phyloP scores from a whole-genome alignment of 2,329 filamentous ascomycete species.

The Penicillium hesseltinei region DNA sequence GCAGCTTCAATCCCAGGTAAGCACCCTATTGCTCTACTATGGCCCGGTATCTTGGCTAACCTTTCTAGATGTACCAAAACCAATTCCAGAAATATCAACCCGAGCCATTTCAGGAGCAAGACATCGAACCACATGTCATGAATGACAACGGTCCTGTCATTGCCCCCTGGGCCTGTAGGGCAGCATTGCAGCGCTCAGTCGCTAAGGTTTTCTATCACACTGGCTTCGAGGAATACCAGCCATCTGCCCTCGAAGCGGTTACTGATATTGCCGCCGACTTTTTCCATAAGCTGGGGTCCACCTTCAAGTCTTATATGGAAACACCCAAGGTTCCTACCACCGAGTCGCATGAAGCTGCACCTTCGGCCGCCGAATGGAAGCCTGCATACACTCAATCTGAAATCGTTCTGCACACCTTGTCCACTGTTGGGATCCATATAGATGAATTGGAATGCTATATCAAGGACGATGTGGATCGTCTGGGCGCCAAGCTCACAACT shows the following conservation, averaged over 20 bases:
- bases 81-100: constrained; percentile 97
- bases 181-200: constrained; percentile 83
- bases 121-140: constrained; percentile 84
- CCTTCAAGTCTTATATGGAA: constrained; percentile 79
- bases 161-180: constrained; percentile 75
- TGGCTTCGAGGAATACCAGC: constrained; percentile 95
- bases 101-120: constrained; percentile 80
- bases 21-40: constrained; percentile 16
- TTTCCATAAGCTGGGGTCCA: constrained; percentile 77
- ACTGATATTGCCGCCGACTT: constrained; percentile 89
- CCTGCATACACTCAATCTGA: constrained; percentile 79
- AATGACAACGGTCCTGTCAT: constrained; percentile 87
- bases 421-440: constrained; percentile 79
- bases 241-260: constrained; percentile 84
- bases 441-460: constrained; percentile 81
- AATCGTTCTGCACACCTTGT: constrained; percentile 78
- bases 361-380: constrained; percentile 50
- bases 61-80: constrained; percentile 80
- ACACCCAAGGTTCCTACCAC: constrained; percentile 68
- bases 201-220: constrained; percentile 95
- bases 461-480: constrained; percentile 87
- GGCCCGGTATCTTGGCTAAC: constrained; percentile 6
- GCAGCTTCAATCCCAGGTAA: constrained; percentile 93
- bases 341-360: constrained; percentile 43
- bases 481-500: constrained; percentile 72